Percentiles rank a stretch among this genome's conserved stretches.
phyloP scores from a whole-genome alignment of 345 rosid species.

The Corchorus olitorius region DNA sequence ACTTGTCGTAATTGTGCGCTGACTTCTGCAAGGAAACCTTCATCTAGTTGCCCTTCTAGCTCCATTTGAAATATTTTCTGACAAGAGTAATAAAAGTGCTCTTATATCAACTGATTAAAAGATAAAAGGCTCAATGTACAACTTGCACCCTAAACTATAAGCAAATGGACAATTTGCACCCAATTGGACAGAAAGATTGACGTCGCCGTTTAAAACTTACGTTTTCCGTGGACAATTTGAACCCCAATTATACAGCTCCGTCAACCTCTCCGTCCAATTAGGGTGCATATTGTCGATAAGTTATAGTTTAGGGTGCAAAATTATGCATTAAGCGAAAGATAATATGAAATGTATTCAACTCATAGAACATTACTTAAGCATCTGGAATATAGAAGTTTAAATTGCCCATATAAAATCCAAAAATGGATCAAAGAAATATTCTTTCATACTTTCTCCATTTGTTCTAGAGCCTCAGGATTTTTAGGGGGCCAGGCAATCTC shows the following conservation, averaged over 20 bases:
- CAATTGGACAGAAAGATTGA: too few species aligned
- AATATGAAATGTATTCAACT: background rate
- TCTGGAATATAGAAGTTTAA: background rate
- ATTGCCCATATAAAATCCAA: background rate
- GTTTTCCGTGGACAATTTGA: too few species aligned
- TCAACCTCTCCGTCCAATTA: too few species aligned
- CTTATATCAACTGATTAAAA: constrained; percentile 9
- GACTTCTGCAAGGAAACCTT: constrained; percentile 91
- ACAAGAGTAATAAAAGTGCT: constrained; percentile 18
- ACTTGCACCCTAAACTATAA: too few species aligned
- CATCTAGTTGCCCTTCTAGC: constrained; percentile 81
- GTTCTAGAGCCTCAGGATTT: constrained; percentile 64
- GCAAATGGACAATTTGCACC: too few species aligned
- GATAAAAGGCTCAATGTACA: background rate
- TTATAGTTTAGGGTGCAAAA: too few species aligned
- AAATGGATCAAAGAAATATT: background rate
- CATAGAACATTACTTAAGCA: background rate
- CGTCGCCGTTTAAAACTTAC: too few species aligned
- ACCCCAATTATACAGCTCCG: too few species aligned
- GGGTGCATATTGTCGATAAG: too few species aligned
- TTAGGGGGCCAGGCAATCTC: constrained; percentile 87
- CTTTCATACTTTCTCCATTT: constrained; percentile 63
- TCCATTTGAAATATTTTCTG: constrained; percentile 74
- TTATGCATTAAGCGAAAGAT: too few species aligned
- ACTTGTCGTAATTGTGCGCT: constrained; percentile 89